Evolutionary conservation across 192 early-diverging fungal species (phyloP), one percentile per base, ranked within the genome.

Genomic region (Umbelopsis sp.): DNA sequence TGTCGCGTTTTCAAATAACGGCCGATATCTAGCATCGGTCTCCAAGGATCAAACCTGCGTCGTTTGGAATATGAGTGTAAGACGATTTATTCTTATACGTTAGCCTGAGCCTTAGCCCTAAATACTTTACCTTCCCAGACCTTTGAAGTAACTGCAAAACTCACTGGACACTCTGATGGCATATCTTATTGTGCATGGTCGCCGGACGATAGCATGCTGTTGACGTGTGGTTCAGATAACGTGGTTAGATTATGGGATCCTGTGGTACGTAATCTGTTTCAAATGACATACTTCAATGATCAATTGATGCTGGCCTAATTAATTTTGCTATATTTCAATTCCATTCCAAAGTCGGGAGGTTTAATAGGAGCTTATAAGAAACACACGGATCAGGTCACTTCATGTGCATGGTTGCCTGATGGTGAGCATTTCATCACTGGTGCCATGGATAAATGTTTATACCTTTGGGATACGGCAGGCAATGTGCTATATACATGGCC

Each of bases 111-210:
- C 51, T 9, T 21, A 4, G 4, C 8, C 51, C n/a, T 61, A 25
- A 35, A 4, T 25, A 23, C 55, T 50, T 7, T 73, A 15, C 44
- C 41, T 37, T 21, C n/a, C 23, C 71, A 93, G 89, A 85, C 78
- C n/a, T 90, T 85, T 52, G 69, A 83, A 55, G 72, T 80, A 2
- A 49, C 55, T 86, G 22, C 84, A 87, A 79, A 74, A 9, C 69
- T 88, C 6, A 70, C 67, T 21, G 94, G 93, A 16, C 95, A 96
- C 76, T 68, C 76, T 6, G 83, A 84, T 48, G 89, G 89, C 53
- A 89, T 94, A 6, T 87, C 96, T 10, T 96, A 90, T 74, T 84
- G 96, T 65, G 89, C 93, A 4, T 99, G 95, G 95, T 95, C 93
- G 73, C 95, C 97, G 1, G 89, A 98, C 74, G 88, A 90, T 78